These are phyloP conservation scores for Xylaria digitata DNA, from an alignment of 2,329 filamentous ascomycete species.

Conservation along the genomic window DNA sequence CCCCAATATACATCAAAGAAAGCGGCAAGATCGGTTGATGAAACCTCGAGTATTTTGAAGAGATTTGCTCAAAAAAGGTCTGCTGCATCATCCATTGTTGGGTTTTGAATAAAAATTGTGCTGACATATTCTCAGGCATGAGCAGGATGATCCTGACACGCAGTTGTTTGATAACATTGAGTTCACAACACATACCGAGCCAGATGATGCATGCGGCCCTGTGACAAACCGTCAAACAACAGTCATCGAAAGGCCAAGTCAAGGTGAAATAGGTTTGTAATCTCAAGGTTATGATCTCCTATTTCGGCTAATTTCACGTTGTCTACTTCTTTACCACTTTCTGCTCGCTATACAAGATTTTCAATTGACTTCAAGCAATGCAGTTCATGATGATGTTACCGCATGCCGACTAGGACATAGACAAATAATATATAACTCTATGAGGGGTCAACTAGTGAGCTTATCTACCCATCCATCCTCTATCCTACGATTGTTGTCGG, in stretches of 20 bases:
- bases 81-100: background rate
- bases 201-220: constrained; percentile 30
- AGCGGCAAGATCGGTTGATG: background rate
- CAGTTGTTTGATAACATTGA: constrained; percentile 46
- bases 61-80: constrained; percentile 14
- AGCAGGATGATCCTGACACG: constrained; percentile 23
- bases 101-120: background rate
- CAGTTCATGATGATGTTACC: background rate
- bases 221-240: constrained; percentile 46
- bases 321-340: background rate
- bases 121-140: constrained; percentile 30
- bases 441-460: background rate
- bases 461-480: background rate
- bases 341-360: background rate
- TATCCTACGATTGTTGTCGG: background rate
- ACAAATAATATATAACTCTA: background rate
- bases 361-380: background rate
- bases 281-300: background rate
- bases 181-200: constrained; percentile 40
- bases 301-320: background rate
- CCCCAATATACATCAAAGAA: constrained; percentile 3
- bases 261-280: constrained; percentile 17
- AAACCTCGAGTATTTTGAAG: background rate
- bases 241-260: constrained; percentile 43
- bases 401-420: background rate